Conservation (phyloP, 2,329 filamentous ascomycete genomes). For the Cladorrhinum sp. region DNA sequence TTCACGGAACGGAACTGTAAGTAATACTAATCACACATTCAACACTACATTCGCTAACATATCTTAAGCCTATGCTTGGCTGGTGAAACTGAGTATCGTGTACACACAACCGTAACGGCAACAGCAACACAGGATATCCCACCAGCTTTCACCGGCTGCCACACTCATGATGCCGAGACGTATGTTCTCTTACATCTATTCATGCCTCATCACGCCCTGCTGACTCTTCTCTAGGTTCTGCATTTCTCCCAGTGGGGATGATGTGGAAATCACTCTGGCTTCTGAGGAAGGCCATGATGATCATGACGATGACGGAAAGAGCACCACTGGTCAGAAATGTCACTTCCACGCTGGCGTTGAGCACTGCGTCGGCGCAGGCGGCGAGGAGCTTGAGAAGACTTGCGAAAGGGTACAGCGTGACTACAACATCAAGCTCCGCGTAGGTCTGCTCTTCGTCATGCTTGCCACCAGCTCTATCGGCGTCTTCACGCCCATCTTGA, state of each 20-base stretch:
- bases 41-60: background rate
- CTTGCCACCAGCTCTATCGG: constrained; percentile 64
- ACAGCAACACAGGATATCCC: constrained; percentile 56
- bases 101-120: constrained; percentile 48
- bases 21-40: constrained; percentile 19
- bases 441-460: constrained; percentile 71
- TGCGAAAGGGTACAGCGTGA: constrained; percentile 49
- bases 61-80: constrained; percentile 43
- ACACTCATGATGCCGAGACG: constrained; percentile 57
- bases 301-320: background rate
- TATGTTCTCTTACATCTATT: constrained; percentile 32
- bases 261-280: constrained; percentile 18
- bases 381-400: constrained; percentile 30
- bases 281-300: constrained; percentile 12
- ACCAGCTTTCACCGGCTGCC: constrained; percentile 62
- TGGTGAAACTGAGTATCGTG: constrained; percentile 41
- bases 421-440: constrained; percentile 66
- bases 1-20: constrained; percentile 41
- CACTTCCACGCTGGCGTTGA: constrained; percentile 75
- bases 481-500: constrained; percentile 65
- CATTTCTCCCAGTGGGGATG: constrained; percentile 13
- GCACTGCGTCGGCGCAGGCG: constrained; percentile 55
- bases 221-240: constrained; percentile 13
- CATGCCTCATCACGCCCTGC: background rate
- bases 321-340: constrained; percentile 47